Evolutionary conservation across 495 filamentous ascomycete genomes (phyloP).

Genomic region (Penicillium flavigenum): DNA sequence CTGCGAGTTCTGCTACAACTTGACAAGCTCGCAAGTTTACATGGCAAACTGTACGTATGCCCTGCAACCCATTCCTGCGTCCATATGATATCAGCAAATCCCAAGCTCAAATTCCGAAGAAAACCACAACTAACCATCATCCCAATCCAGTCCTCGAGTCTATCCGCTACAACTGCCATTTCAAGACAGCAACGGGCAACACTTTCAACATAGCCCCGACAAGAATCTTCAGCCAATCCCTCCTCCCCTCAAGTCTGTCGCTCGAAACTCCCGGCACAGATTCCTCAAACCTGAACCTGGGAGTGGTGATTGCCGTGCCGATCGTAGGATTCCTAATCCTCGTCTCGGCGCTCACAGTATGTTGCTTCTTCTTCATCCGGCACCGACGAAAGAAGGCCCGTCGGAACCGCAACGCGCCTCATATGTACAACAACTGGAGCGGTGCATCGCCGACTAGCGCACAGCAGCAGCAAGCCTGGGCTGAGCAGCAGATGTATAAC

Average conservation of each 20-base stretch:
- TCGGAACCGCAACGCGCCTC: slow-evolving; percentile 19
- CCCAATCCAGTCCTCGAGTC: slow-evolving; percentile 47
- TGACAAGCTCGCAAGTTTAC: slow-evolving; percentile 43
- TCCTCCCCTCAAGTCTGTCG: slow-evolving; percentile 40
- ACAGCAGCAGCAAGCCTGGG: slow-evolving; percentile 25
- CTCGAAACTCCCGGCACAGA: slow-evolving; percentile 26
- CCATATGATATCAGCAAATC: neutral
- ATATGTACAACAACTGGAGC: slow-evolving; percentile 34
- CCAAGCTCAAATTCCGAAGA: neutral
- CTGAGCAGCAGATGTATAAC: slow-evolving; percentile 13
- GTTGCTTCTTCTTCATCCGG: slow-evolving; percentile 44
- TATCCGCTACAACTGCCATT: slow-evolving; percentile 51
- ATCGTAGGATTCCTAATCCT: slow-evolving; percentile 45
- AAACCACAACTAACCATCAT: neutral
- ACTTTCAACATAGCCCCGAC: slow-evolving; percentile 45
- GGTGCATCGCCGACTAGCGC: slow-evolving; percentile 24
- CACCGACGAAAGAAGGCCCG: slow-evolving; percentile 35
- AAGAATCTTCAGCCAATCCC: slow-evolving; percentile 43
- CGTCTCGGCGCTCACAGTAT: slow-evolving; percentile 20
- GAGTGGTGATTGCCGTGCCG: slow-evolving; percentile 48
- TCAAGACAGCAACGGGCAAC: slow-evolving; percentile 30
- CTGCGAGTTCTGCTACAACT: slow-evolving; percentile 49
- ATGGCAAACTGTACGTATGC: slow-evolving; percentile 50
- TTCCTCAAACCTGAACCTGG: slow-evolving; percentile 33
- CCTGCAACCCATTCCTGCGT: slow-evolving; percentile 5